Base-by-base conservation (phyloP, 768 basidiomycete species). In the Trametes cinnabarina region DNA sequence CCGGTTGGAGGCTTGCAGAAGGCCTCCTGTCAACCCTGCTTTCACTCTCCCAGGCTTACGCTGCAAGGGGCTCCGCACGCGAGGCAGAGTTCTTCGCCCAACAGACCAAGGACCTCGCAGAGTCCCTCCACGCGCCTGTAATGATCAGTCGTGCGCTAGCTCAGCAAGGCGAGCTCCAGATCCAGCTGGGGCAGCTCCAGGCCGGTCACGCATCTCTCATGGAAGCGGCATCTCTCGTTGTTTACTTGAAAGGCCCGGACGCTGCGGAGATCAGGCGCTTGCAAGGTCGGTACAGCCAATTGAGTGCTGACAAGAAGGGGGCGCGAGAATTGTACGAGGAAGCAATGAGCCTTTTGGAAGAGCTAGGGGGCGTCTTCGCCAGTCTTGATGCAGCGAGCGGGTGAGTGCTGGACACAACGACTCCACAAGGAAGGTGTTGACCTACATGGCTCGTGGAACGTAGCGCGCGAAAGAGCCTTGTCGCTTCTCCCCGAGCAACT, bases 81-180 rank as follows among this genome's bases (percentile, higher is more conserved):
- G 93, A 95, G 65, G 86, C 92, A 2, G 86, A 92, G 59, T 94
- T 89, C 65, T 96, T 94, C 68, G 79, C 87, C 0, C 78, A 87
- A 39, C 88, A 93, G 67, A 90, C 89, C 1, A 74, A 80, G n/a
- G 83, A 86, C 19, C 74, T 98, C 1, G 90, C 92, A 0, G 74
- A 79, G 46, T 77, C 87, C 6, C 69, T 93, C 11, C 86, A 85
- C 58, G 82, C 87, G 0, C 84, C 87, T 15, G 79, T 83, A 0
- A 73, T 90, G 65, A 70, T 80, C 7, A 82, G 86, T 20, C 81
- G 88, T 9, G 90, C 91, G 0, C 71, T 87, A 26, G 78, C 85
- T 0, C 76, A 81, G 63, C 82, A 84, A 51, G 88, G 82, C 3
- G 90, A 94, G 61, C 76, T 96, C 2, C 78, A 86, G 44, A 69